Percentiles rank a stretch among this genome's conserved stretches.
phyloP scores from a whole-genome alignment of 257 asterid genomes.

The Gardenia jasminoides region DNA sequence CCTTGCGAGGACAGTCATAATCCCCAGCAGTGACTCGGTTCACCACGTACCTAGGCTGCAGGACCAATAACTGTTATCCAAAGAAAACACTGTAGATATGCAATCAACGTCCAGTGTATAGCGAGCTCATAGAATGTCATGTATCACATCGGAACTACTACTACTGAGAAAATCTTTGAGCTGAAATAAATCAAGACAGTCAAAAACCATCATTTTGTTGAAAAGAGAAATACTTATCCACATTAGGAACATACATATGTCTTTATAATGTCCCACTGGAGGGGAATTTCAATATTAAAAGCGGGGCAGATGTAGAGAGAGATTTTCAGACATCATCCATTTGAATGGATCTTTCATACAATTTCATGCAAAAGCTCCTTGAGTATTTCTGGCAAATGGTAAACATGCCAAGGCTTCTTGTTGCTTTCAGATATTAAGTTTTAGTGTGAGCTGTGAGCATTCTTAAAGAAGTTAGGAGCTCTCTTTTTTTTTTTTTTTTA shows the following conservation, averaged over 20 bases:
- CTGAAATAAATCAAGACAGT: background rate
- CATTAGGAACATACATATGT: background rate
- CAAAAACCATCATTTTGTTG: background rate
- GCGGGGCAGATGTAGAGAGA: background rate
- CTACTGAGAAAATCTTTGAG: background rate
- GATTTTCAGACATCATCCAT: background rate
- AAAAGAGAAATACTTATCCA: background rate
- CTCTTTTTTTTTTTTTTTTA: no score
- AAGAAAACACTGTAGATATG: background rate
- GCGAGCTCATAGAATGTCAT: background rate
- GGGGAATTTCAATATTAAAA: background rate
- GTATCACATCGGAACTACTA: background rate
- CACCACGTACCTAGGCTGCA: conserved; percentile 98
- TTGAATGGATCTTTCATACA: background rate
- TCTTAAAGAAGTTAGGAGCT: background rate
- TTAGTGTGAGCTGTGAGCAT: background rate
- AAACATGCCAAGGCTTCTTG: background rate
- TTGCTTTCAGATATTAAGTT: background rate
- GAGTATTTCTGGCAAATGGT: background rate
- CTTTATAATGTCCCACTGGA: background rate
- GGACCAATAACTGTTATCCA: conserved; percentile 8
- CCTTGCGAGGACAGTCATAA: conserved; percentile 86
- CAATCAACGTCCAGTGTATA: background rate
- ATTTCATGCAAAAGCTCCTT: background rate
- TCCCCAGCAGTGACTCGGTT: conserved; percentile 98